Evolutionary conservation across 495 filamentous ascomycete genomes (phyloP).

Genomic region (Neurospora tetraspora): DNA sequence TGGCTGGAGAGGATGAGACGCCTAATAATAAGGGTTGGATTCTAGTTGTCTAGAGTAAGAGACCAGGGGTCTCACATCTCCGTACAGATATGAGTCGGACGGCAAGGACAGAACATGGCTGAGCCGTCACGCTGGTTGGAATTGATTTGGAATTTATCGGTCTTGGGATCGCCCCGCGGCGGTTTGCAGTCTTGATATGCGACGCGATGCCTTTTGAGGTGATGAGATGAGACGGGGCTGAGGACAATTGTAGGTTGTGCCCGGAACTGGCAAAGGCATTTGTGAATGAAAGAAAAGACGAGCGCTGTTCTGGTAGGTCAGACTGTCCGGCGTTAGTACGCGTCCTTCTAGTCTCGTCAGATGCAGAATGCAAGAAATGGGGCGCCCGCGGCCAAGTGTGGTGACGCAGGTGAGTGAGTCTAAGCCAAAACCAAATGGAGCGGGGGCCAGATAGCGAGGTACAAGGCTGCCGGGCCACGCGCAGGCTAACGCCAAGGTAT

Average conservation of each 20-base stretch:
- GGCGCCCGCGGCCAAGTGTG: too few species aligned
- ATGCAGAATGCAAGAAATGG: neutral
- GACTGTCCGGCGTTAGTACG: too few species aligned
- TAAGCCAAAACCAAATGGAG: neutral
- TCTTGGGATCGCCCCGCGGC: neutral
- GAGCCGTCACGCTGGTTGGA: neutral
- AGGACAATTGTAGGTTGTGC: neutral
- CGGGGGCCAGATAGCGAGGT: neutral
- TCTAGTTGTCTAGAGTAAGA: constrained; percentile 9
- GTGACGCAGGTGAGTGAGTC: neutral
- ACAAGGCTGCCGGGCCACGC: neutral
- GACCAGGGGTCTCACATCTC: constrained; percentile 15
- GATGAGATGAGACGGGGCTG: neutral
- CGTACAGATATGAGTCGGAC: neutral
- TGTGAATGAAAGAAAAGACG: neutral
- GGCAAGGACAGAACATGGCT: constrained; percentile 10
- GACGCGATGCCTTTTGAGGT: neutral
- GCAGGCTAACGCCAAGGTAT: neutral
- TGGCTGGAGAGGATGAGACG: neutral
- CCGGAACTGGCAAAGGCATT: neutral
- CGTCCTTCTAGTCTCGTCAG: neutral
- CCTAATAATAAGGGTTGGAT: constrained; percentile 1
- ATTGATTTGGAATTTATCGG: neutral
- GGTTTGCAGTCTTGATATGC: neutral
- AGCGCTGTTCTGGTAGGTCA: neutral